Evolutionary conservation across 1,139 yeast genomes (phyloP).

Genomic region (Suhomyces anneliseae): DNA sequence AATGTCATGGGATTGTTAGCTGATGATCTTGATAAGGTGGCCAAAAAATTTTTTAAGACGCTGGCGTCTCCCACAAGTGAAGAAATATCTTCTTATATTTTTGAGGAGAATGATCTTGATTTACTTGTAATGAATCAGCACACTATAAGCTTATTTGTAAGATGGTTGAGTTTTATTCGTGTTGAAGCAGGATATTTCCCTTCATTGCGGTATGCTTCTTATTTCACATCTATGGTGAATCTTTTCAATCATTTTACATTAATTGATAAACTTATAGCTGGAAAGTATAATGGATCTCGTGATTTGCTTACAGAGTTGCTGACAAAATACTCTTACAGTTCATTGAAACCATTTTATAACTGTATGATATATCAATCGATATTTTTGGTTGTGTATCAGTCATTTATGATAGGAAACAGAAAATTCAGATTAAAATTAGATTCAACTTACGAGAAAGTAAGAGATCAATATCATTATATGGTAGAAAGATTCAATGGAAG

Average conservation of each 20-base stretch:
- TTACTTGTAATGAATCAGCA: constrained; percentile 24
- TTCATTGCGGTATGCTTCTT: constrained; percentile 30
- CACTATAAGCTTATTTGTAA: constrained; percentile 20
- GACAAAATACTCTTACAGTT: constrained; percentile 13
- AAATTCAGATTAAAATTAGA: constrained; percentile 8
- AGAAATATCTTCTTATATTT: constrained; percentile 1
- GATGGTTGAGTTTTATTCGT: constrained; percentile 35
- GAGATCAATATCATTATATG: constrained; percentile 5
- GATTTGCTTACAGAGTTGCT: constrained; percentile 15
- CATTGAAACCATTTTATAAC: constrained; percentile 22
- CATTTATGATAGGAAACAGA: constrained; percentile 8
- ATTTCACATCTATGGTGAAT: constrained; percentile 27
- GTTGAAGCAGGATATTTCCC: constrained; percentile 37
- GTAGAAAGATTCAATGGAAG: constrained; percentile 5
- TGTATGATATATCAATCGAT: constrained; percentile 25
- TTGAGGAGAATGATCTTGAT: constrained; percentile 13
- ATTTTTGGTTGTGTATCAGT: constrained; percentile 24
- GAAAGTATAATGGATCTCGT: constrained; percentile 12
- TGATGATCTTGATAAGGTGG: constrained; percentile 5
- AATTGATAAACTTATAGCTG: constrained; percentile 19
- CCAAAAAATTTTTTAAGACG: constrained; percentile 6
- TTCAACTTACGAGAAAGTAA: constrained; percentile 7
- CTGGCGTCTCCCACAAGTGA: constrained; percentile 11
- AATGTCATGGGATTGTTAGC: constrained; percentile 15
- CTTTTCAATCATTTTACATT: constrained; percentile 28